Percentiles rank a stretch among this genome's conserved stretches.
Evolutionary conservation across 2,329 filamentous ascomycete species (phyloP).

Genomic region (Metarhizium sp.): DNA sequence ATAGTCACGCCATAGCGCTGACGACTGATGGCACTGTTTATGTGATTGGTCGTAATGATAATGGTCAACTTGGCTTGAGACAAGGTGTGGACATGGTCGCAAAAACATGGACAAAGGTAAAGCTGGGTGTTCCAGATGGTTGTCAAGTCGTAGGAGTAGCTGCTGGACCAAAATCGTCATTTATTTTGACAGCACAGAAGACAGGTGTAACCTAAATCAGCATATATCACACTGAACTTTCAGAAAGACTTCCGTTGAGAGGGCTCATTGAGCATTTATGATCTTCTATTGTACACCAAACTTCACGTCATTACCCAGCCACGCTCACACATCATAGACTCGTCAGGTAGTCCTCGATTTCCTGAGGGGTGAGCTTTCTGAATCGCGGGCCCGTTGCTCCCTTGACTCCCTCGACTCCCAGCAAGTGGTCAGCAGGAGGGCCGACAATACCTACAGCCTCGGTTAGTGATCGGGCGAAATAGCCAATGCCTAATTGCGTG

Average conservation of each 20-base stretch:
- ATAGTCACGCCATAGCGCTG: slow-evolving; percentile 48
- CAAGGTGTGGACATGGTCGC: slow-evolving; percentile 6
- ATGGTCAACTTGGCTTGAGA: slow-evolving; percentile 49
- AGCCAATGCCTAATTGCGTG: not conserved
- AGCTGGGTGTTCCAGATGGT: slow-evolving; percentile 16
- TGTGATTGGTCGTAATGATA: slow-evolving; percentile 45
- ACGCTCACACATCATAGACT: slow-evolving; percentile 61
- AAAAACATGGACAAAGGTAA: slow-evolving; percentile 27
- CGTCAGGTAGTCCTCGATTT: slow-evolving; percentile 98
- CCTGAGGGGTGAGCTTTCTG: slow-evolving; percentile 90
- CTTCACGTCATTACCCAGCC: slow-evolving; percentile 15
- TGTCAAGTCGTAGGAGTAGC: slow-evolving; percentile 30
- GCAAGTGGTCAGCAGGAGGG: slow-evolving; percentile 82
- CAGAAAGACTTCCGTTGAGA: not conserved
- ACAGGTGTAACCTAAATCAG: not conserved
- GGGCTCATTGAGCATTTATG: slow-evolving; percentile 25
- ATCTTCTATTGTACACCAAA: slow-evolving; percentile 40
- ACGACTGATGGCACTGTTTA: slow-evolving; percentile 40
- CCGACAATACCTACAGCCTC: slow-evolving; percentile 71
- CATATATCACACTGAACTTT: not conserved
- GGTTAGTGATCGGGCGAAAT: slow-evolving; percentile 14
- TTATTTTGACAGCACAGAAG: slow-evolving; percentile 29
- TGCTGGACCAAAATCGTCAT: slow-evolving; percentile 40
- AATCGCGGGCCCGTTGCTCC: slow-evolving; percentile 79
- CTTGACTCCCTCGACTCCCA: slow-evolving; percentile 84